phyloP scores from a whole-genome alignment of 345 rosid genomes.

The Luvunga scandens region DNA sequence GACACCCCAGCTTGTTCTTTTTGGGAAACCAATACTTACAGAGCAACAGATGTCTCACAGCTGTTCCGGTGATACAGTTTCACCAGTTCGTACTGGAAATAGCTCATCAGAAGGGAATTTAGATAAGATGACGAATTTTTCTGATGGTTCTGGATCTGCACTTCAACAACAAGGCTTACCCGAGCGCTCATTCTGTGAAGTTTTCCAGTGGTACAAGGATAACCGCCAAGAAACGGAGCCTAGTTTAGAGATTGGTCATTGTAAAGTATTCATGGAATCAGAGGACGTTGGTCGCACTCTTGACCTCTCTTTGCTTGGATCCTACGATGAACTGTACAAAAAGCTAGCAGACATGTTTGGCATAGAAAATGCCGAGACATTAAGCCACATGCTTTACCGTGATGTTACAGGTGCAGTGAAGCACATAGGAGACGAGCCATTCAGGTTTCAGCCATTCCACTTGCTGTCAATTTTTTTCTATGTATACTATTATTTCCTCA shows the following conservation, averaged over 20 bases:
- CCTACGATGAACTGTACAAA: constrained; percentile 42
- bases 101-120: constrained; percentile 37
- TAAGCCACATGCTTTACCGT: constrained; percentile 37
- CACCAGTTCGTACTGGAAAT: constrained; percentile 26
- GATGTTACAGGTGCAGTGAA: constrained; percentile 41
- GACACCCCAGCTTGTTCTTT: constrained; percentile 51
- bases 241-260: constrained; percentile 38
- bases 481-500: not conserved
- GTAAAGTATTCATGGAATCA: constrained; percentile 60
- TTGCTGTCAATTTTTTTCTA: not conserved
- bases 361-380: constrained; percentile 32
- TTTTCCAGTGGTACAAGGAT: constrained; percentile 34
- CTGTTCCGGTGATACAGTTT: constrained; percentile 36
- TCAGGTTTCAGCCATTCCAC: constrained; percentile 25
- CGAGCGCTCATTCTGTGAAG: constrained; percentile 30
- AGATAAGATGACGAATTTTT: constrained; percentile 26
- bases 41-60: constrained; percentile 46
- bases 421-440: constrained; percentile 46
- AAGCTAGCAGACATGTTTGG: constrained; percentile 52
- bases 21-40: constrained; percentile 56
- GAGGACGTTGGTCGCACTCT: constrained; percentile 59
- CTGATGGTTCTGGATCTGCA: constrained; percentile 38
- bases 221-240: constrained; percentile 33
- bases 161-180: constrained; percentile 30
- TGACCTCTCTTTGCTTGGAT: constrained; percentile 42